These are phyloP conservation scores for Ascocoryne sarcoides DNA, from an alignment of 2,329 filamentous ascomycete genomes.

Conservation along the genomic window DNA sequence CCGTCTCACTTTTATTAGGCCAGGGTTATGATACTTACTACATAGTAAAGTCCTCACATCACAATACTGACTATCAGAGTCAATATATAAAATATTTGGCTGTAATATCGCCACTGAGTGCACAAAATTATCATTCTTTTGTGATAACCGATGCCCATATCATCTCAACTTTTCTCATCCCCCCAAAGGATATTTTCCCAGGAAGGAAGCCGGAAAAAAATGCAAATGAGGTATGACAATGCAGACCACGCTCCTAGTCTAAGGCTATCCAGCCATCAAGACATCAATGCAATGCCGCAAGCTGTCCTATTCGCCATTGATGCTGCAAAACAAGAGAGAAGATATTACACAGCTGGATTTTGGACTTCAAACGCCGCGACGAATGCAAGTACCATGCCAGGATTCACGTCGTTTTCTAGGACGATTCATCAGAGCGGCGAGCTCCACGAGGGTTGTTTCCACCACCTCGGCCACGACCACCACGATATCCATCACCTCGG, in stretches of 20 bases:
- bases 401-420: neutral
- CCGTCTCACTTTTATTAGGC: too few species aligned
- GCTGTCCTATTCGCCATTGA: neutral
- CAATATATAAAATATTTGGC: neutral
- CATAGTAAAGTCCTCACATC: too few species aligned
- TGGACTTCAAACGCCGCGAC: neutral
- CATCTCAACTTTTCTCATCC: neutral
- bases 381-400: neutral
- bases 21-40: too few species aligned
- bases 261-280: neutral
- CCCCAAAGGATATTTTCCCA: neutral
- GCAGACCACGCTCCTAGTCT: neutral
- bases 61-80: too few species aligned
- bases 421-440: constrained; percentile 18
- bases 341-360: neutral
- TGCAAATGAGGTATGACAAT: neutral
- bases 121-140: neutral
- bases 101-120: neutral
- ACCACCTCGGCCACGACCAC: constrained; percentile 20
- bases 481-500: constrained; percentile 32
- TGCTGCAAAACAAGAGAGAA: neutral
- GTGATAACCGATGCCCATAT: neutral
- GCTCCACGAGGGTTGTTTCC: constrained; percentile 17
- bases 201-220: neutral
- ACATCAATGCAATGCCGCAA: neutral